Base-by-base conservation (phyloP, 257 asterid species). In the Nicotiana tabacum region DNA sequence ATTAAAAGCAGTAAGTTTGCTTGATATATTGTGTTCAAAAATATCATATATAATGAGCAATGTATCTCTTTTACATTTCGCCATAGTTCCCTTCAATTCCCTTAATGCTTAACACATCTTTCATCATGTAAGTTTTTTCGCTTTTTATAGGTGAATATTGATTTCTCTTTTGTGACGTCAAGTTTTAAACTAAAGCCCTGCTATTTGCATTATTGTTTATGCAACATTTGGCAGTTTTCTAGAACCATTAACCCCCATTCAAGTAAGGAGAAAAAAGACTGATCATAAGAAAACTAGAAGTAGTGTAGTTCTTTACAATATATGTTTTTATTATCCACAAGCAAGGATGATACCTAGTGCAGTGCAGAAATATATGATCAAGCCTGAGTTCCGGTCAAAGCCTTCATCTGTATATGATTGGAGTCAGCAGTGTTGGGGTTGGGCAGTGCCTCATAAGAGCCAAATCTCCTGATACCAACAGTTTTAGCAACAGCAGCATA, bases 351-450 rank as follows among this genome's bases (percentile, higher is more conserved):
- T 43, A 72, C 79, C 79, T 72, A 46, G 51, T 46, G 8, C 79
- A 3, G 30, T 9, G 51, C 12, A 43, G 30, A 60, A 12, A n/a
- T 7, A 69, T 2, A 48, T 2, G 51, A 30, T 89, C 89, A 94
- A 24, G 99, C 98, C 89, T 95, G 98, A 66, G 96, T 94, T 82
- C 98, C 99, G 6, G 92, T 46, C 83, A 95, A 82, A 13, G 97
- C 91, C 92, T 95, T 95, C 94, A 95, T 84, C 86, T 95, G 99
- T 82, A 95, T 90, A 88, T 92, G 97, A 87, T 87, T 91, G 13
- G 95, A 77, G 78, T 91, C 98, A 0, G 90, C 85, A 2, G 51
- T 43, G 12, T 2, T 9, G 11, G 51, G 51, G 12, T 87, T 90
- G 1, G 98, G 92, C 90, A 95, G 86, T 39, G 92, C 88, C 74